A percentile compares a stretch with the other conserved stretches of the same genome.
Evolutionary conservation across 257 asterid genomes (phyloP).

Genomic region (Rubia yunnanensis): DNA sequence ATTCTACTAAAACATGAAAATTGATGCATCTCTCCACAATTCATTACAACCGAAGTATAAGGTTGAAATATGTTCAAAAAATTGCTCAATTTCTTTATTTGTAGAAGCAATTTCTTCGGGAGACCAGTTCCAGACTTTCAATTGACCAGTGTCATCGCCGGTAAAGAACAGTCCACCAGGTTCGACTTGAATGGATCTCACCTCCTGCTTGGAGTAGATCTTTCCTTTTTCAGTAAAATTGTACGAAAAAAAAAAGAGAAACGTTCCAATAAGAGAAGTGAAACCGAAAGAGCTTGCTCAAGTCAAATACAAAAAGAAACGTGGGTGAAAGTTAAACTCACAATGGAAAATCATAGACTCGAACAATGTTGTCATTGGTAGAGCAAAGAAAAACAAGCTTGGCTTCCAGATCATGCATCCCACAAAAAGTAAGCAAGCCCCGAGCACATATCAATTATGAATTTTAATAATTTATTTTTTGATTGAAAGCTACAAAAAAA

Average conservation of each 20-base stretch:
- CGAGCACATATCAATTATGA: conserved; percentile 23
- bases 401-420: conserved; percentile 92
- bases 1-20: conserved; percentile 15
- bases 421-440: conserved; percentile 87
- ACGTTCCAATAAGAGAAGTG: background rate
- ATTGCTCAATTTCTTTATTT: conserved; percentile 13
- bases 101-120: conserved; percentile 37
- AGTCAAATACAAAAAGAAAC: conserved; percentile 4
- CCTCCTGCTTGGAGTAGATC: conserved; percentile 66
- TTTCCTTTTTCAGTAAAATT: conserved; percentile 81
- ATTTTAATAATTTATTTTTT: too few relatives aligned
- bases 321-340: conserved; percentile 27
- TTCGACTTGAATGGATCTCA: conserved; percentile 73
- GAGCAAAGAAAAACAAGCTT: conserved; percentile 88
- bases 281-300: conserved; percentile 2
- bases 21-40: conserved; percentile 11
- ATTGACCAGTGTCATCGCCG: conserved; percentile 86
- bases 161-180: conserved; percentile 87
- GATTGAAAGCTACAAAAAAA: too few relatives aligned
- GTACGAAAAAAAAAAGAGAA: background rate
- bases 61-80: background rate
- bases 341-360: conserved; percentile 92
- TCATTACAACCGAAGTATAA: background rate
- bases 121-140: conserved; percentile 86
- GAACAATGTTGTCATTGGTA: conserved; percentile 62